A percentile compares a stretch with the other conserved stretches of the same genome.
Evolutionary conservation across 805 yeast species (phyloP).

Genomic region (Candida taoyuanica): DNA sequence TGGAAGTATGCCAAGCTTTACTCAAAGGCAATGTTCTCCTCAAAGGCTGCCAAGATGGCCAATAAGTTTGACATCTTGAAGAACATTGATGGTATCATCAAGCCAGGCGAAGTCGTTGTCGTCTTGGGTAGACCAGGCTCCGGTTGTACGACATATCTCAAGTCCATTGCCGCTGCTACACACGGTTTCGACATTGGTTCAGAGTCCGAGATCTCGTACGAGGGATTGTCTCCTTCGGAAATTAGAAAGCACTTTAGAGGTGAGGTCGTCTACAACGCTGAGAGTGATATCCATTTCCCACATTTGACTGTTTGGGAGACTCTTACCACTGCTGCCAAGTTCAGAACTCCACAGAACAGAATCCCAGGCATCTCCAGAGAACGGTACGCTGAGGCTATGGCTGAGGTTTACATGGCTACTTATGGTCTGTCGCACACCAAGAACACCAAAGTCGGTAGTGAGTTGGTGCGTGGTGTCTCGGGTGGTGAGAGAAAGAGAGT

Average conservation of each 20-base stretch:
- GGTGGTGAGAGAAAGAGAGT: conserved; percentile 78
- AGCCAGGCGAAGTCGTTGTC: conserved; percentile 65
- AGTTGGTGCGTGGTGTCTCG: conserved; percentile 63
- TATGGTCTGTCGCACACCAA: conserved; percentile 50
- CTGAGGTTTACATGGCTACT: conserved; percentile 50
- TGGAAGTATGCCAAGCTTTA: conserved; percentile 20
- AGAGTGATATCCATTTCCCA: conserved; percentile 60
- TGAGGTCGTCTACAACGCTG: conserved; percentile 61
- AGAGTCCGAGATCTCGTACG: conserved; percentile 44
- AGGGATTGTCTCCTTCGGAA: conserved; percentile 42
- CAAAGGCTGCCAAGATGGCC: conserved; percentile 22
- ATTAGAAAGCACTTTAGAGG: conserved; percentile 49
- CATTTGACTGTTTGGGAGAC: conserved; percentile 60
- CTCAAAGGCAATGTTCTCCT: conserved; percentile 15
- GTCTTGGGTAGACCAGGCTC: conserved; percentile 80
- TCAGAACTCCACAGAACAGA: conserved; percentile 55
- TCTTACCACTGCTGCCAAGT: conserved; percentile 46
- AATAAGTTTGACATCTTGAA: conserved; percentile 42
- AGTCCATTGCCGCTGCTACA: conserved; percentile 50
- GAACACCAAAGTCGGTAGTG: conserved; percentile 63
- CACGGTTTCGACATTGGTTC: conserved; percentile 48
- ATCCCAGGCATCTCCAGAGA: conserved; percentile 47
- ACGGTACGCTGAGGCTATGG: conserved; percentile 42
- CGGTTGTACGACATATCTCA: conserved; percentile 60
- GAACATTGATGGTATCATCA: conserved; percentile 50